Evolutionary conservation across 2,329 filamentous ascomycete species (phyloP).

Genomic region (Beauveria brongniartii): DNA sequence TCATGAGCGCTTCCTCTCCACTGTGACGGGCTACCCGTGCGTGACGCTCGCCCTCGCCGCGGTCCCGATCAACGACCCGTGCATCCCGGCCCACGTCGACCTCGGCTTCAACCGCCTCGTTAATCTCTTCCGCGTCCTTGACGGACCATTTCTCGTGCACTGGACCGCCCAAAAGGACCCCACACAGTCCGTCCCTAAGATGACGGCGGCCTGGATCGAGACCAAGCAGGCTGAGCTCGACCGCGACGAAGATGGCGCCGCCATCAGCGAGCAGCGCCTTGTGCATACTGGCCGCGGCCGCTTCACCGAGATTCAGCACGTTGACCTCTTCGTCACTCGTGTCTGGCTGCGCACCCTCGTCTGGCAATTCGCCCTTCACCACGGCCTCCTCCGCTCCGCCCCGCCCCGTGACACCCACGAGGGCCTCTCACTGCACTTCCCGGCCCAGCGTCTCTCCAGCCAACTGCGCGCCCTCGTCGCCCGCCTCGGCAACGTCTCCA

Average conservation of each 20-base stretch:
- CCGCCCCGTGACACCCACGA: conserved; percentile 26
- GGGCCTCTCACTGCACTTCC: conserved; percentile 32
- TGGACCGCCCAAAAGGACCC: conserved; percentile 27
- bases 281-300: conserved; percentile 16
- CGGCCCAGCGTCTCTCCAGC: conserved; percentile 28
- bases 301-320: conserved; percentile 32
- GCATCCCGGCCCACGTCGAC: conserved; percentile 28
- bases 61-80: conserved; percentile 23
- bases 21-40: conserved; percentile 38
- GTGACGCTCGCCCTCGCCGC: conserved; percentile 25
- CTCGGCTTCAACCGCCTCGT: conserved; percentile 31
- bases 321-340: conserved; percentile 32
- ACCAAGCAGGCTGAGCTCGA: conserved; percentile 33
- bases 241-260: conserved; percentile 26
- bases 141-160: conserved; percentile 29
- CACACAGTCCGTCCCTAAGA: conserved; percentile 14
- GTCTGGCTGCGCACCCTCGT: conserved; percentile 34
- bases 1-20: conserved; percentile 47
- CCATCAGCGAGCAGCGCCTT: conserved; percentile 21
- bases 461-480: conserved; percentile 31
- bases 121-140: conserved; percentile 29
- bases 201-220: conserved; percentile 33
- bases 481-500: conserved; percentile 27
- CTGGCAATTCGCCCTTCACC: conserved; percentile 33
- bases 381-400: conserved; percentile 28